Evolutionary conservation across 331 rosid genomes (phyloP).

Genomic region (Acacia concinna): DNA sequence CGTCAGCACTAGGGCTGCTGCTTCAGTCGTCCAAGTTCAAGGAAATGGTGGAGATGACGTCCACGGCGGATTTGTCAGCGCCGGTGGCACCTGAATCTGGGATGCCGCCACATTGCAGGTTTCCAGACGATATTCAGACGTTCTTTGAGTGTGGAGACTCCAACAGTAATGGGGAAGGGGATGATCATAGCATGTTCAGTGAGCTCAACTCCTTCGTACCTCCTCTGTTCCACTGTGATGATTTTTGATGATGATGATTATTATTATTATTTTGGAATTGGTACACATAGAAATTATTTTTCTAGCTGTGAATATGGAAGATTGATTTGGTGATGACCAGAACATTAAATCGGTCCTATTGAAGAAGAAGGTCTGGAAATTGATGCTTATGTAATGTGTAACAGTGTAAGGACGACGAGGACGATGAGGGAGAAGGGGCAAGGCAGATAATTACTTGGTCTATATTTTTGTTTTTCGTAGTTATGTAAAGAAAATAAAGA

Average conservation of each 20-base stretch:
- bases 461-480: not conserved
- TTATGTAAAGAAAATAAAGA: not conserved
- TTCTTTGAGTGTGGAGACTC: constrained; percentile 71
- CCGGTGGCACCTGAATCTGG: constrained; percentile 40
- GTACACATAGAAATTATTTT: not conserved
- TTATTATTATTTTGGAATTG: not conserved
- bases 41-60: constrained; percentile 75
- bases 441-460: not conserved
- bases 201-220: constrained; percentile 42
- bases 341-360: not conserved
- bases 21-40: constrained; percentile 75
- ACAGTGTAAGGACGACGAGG: not conserved
- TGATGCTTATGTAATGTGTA: not conserved
- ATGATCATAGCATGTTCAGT: constrained; percentile 56
- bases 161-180: constrained; percentile 44
- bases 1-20: constrained; percentile 64
- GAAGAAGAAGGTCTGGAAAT: not conserved
- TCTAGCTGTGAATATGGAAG: not conserved
- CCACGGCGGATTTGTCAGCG: constrained; percentile 29
- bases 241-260: not conserved
- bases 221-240: constrained; percentile 57
- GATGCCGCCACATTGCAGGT: constrained; percentile 39
- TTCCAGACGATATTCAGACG: constrained; percentile 84
- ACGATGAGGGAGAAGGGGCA: not conserved
- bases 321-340: not conserved